Evolutionary conservation across 345 rosid species (phyloP).

Genomic region (Psidium friedrichsthalianum): DNA sequence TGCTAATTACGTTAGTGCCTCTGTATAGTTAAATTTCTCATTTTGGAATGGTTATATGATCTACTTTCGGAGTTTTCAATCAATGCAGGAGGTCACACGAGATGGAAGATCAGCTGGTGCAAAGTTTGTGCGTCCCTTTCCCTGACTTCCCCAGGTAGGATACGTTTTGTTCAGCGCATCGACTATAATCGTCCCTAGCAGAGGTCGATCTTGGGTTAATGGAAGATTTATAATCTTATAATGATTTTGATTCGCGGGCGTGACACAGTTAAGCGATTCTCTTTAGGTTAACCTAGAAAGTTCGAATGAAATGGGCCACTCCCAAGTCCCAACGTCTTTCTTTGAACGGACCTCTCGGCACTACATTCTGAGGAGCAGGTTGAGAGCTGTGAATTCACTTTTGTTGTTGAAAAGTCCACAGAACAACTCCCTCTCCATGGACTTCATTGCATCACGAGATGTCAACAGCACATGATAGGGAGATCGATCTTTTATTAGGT

Average conservation of each 20-base stretch:
- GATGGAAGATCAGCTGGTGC: neutral
- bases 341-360: neutral
- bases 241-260: neutral
- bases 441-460: neutral
- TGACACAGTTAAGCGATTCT: neutral
- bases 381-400: neutral
- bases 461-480: neutral
- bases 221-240: neutral
- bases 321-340: neutral
- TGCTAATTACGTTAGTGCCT: neutral
- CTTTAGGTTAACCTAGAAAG: neutral
- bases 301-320: neutral
- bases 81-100: neutral
- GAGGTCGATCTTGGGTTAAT: neutral
- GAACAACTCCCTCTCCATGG: neutral
- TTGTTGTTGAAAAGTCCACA: neutral
- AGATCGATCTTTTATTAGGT: neutral
- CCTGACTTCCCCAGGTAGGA: neutral
- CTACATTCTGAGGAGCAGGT: neutral
- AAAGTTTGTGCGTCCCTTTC: neutral
- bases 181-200: neutral
- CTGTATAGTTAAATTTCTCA: neutral
- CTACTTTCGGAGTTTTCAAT: neutral
- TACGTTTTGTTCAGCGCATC: neutral
- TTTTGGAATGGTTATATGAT: neutral